These are phyloP conservation scores for Dioscorea alata DNA, from an alignment of 106 monocot species.

Conservation along the genomic window DNA sequence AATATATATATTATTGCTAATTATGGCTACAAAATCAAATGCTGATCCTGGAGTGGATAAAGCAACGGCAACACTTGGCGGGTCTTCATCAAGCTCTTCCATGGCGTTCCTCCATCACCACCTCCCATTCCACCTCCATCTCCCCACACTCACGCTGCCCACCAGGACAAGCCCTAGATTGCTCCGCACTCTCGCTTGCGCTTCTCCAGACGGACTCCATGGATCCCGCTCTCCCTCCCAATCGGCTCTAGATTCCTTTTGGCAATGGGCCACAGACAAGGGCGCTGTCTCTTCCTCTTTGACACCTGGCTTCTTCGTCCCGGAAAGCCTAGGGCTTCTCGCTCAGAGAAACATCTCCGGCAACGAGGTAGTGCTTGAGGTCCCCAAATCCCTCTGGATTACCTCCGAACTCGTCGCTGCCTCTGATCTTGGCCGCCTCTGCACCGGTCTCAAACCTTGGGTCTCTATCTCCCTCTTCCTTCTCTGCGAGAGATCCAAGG, in stretches of 20 bases:
- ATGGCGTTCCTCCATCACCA: neutral
- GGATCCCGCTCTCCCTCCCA: slow-evolving; percentile 2
- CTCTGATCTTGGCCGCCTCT: slow-evolving; percentile 45
- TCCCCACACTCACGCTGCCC: neutral
- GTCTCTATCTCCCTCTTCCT: slow-evolving; percentile 65
- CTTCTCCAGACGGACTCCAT: neutral
- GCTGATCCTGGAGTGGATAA: too few species aligned
- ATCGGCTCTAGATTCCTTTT: slow-evolving; percentile 32
- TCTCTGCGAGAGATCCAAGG: slow-evolving; percentile 45
- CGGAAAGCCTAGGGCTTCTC: slow-evolving; percentile 72
- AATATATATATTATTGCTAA: too few species aligned
- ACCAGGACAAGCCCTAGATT: neutral
- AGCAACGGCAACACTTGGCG: too few species aligned
- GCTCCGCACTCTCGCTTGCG: neutral
- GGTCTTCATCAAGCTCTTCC: too few species aligned
- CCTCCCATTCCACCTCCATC: neutral
- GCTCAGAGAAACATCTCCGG: slow-evolving; percentile 49
- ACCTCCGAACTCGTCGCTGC: slow-evolving; percentile 48
- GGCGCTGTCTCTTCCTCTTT: slow-evolving; percentile 20
- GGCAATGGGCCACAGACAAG: slow-evolving; percentile 37
- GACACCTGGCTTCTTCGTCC: slow-evolving; percentile 28
- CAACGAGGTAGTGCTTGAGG: slow-evolving; percentile 64
- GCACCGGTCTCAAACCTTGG: slow-evolving; percentile 57
- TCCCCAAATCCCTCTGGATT: slow-evolving; percentile 78
- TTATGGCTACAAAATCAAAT: too few species aligned